Percentiles rank a stretch among this genome's conserved stretches.
phyloP scores from a whole-genome alignment of 2,329 filamentous ascomycete species.

The Fonsecaea pedrosoi region DNA sequence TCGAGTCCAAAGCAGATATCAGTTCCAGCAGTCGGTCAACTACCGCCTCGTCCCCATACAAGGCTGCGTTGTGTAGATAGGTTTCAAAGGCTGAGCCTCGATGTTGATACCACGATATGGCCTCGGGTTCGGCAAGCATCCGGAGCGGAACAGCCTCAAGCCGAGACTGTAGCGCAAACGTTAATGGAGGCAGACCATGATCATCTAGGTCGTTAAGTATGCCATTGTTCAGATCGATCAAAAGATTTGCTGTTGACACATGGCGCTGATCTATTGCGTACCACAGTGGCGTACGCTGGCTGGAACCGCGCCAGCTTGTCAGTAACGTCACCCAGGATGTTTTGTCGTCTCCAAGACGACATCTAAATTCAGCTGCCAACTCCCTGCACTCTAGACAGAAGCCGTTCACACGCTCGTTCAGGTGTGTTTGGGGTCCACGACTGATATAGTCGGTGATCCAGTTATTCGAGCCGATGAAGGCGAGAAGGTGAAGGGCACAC shows the following conservation, averaged over 20 bases:
- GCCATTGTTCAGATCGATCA: not conserved
- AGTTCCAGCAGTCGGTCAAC: constrained; percentile 9
- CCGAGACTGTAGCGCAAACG: not conserved
- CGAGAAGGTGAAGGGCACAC: constrained; percentile 18
- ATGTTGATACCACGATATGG: not conserved
- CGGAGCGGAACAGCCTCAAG: not conserved
- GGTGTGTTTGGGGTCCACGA: not conserved
- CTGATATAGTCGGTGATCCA: constrained; percentile 14
- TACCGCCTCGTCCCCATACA: not conserved
- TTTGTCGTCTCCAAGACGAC: not conserved
- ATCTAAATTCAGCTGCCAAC: not conserved
- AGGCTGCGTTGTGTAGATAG: not conserved
- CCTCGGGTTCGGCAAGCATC: not conserved
- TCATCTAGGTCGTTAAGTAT: not conserved
- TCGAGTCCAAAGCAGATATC: not conserved
- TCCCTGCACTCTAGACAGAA: not conserved
- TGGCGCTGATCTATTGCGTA: not conserved
- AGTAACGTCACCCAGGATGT: not conserved
- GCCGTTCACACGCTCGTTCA: not conserved
- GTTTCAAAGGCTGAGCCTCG: not conserved
- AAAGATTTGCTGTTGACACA: not conserved
- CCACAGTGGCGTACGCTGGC: not conserved
- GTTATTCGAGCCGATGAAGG: constrained; percentile 9
- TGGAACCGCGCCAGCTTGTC: constrained; percentile 1
- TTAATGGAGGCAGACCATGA: not conserved